Evolutionary conservation across 768 basidiomycete genomes (phyloP).

Genomic region (Udeniomyces megalosporus): DNA sequence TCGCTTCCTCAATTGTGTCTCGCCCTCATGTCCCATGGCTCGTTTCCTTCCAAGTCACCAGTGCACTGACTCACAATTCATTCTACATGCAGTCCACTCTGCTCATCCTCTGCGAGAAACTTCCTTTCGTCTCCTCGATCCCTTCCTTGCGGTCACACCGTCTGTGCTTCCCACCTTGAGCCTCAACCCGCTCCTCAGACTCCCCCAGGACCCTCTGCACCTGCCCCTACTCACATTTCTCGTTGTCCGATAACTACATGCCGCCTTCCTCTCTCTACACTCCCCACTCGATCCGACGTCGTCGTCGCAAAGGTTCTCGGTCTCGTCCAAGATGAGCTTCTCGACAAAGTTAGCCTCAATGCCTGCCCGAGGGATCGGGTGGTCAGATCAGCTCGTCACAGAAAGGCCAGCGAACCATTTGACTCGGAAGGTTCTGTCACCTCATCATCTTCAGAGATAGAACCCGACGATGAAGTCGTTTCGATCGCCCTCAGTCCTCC

Average conservation of each 20-base stretch:
- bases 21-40: no score
- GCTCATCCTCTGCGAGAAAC: slow-evolving; percentile 18
- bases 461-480: neutral
- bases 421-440: neutral
- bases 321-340: slow-evolving; percentile 15
- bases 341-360: slow-evolving; percentile 10
- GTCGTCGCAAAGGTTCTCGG: slow-evolving; percentile 14
- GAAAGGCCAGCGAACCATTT: neutral
- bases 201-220: neutral
- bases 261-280: slow-evolving; percentile 6
- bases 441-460: neutral
- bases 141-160: slow-evolving; percentile 67
- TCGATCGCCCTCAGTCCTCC: neutral
- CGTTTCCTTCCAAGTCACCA: no score
- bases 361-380: no score
- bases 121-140: slow-evolving; percentile 37
- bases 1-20: no score
- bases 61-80: no score
- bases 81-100: slow-evolving; percentile 21
- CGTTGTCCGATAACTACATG: slow-evolving; percentile 33
- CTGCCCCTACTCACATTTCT: slow-evolving; percentile 13
- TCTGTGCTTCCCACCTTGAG: slow-evolving; percentile 35
- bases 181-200: neutral
- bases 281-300: slow-evolving; percentile 1
- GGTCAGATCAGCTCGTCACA: no score